Evolutionary conservation across 2,329 filamentous ascomycete genomes (phyloP), one percentile per base, ranked within the genome.

Genomic region (Pestalotiopsis fici): DNA sequence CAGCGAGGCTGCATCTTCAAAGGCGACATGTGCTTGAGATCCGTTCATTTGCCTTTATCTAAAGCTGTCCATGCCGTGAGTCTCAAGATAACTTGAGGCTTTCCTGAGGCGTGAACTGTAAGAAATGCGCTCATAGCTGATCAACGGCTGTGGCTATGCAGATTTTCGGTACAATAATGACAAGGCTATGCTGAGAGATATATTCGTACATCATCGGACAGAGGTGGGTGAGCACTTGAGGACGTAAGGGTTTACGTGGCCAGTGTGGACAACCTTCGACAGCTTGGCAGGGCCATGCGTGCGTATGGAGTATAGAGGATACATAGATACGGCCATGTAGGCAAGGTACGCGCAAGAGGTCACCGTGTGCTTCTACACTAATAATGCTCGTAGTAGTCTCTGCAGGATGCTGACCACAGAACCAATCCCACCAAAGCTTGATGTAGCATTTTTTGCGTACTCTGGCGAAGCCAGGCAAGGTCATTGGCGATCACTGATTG

Each of bases 221-320:
- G 43, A 50, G 43, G 43, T 50, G 43, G 43, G 43, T 50, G 43
- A 3, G 43, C 21, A 43, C 43, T 39, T 18, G 59, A 62, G 25
- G 39, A 62, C 59, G 59, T 62, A 50, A 23, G 31, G n/a, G 59
- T 47, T 62, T 43, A 47, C 59, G 59, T 47, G 59, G 59, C 59
- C 21, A 18, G 55, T 57, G 55, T 27, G 27, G 55, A 57, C 55
- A n/a, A 23, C 47, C 47, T 54, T 23, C 18, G 15, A 23, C 47
- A n/a, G 43, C 43, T 50, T 50, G 43, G 43, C 43, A 50, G n/a
- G 43, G 43, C 43, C n/a, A 50, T 50, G 43, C 43, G 21, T 18
- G n/a, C n/a, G 21, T 18, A 50, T 50, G 11, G 18, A 50, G n/a
- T n/a, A n/a, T n/a, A 9, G 18, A 21, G 43, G n/a, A n/a, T n/a